Evolutionary conservation across 495 filamentous ascomycete genomes (phyloP), one percentile per base, ranked within the genome.

Genomic region (Daldinia childiae): DNA sequence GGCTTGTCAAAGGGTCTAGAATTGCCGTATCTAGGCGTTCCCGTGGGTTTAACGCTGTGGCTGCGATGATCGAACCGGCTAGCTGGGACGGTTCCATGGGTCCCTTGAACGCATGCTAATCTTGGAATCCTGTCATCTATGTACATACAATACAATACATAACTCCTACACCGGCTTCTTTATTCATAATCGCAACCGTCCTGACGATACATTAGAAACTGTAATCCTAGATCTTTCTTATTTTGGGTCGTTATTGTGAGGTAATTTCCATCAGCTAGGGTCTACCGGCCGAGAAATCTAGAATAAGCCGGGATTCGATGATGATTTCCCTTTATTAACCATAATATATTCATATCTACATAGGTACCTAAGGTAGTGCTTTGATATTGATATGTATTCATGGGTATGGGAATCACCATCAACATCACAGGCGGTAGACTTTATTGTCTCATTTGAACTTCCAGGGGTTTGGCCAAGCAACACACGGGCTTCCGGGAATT

Each of bases 31-130:
- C 32, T 41, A 62, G 65, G 26, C 54, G 43, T 66, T 58, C 61
- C 66, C 62, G 51, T 34, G 59, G 36, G 27, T 29, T 60, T 58
- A 26, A 26, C 27, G 24, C 51, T 52, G 65, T 69, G 66, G 71
- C 71, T 69, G 56, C 59, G 69, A 64, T 66, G 64, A 72, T 73
- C 65, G 71, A 66, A 57, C 71, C 71, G 29, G 43, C 66, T 58
- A 30, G 66, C 45, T 73, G 71, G 71, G 66, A 65, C 71, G 27
- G 63, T 34, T 60, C 54, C 71, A 73, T 52, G 66, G 70, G 71
- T 34, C 62, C 71, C 71, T 66, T 54, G 71, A 59, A 57, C 61
- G 29, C 56, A 56, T 69, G 61, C 64, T 62, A 58, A 73, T 65
- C 57, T 73, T 58, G 62, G 51, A 41, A 69, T 36, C 62, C 30